A percentile compares a stretch with the other conserved stretches of the same genome.
These are phyloP conservation scores for Beauveria sp. DNA, from an alignment of 2,329 filamentous ascomycete species.

Conservation along the genomic window DNA sequence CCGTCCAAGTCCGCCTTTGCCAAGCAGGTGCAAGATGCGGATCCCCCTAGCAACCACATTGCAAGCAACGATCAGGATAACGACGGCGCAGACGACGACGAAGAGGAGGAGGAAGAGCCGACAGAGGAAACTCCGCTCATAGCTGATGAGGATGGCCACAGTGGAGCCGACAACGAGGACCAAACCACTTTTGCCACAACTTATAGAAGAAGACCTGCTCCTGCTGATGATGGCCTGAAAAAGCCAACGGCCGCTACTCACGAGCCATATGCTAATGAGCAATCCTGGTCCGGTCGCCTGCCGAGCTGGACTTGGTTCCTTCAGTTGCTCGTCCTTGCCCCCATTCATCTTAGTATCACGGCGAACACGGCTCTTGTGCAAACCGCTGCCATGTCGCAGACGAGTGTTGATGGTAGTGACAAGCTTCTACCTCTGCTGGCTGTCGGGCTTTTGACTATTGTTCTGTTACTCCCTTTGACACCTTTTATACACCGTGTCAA, in stretches of 20 bases:
- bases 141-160: slow-evolving; percentile 25
- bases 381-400: slow-evolving; percentile 68
- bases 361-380: slow-evolving; percentile 69
- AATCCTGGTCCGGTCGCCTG: slow-evolving; percentile 73
- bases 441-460: slow-evolving; percentile 58
- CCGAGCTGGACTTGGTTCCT: slow-evolving; percentile 82
- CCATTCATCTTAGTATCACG: slow-evolving; percentile 68
- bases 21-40: slow-evolving; percentile 43
- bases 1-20: slow-evolving; percentile 65
- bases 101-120: slow-evolving; percentile 20
- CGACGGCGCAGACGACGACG: slow-evolving; percentile 13
- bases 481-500: slow-evolving; percentile 85
- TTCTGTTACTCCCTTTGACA: slow-evolving; percentile 67
- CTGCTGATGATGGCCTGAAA: slow-evolving; percentile 28
- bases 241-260: slow-evolving; percentile 17
- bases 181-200: slow-evolving; percentile 47
- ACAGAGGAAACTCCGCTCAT: slow-evolving; percentile 50
- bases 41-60: slow-evolving; percentile 3
- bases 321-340: slow-evolving; percentile 74
- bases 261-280: slow-evolving; percentile 60
- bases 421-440: slow-evolving; percentile 64
- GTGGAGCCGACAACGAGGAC: slow-evolving; percentile 23
- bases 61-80: neutral
- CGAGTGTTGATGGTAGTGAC: slow-evolving; percentile 72
- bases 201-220: slow-evolving; percentile 39